A percentile compares a stretch with the other conserved stretches of the same genome.
phyloP scores from a whole-genome alignment of 2,329 filamentous ascomycete species.

The Geosmithia flava region DNA sequence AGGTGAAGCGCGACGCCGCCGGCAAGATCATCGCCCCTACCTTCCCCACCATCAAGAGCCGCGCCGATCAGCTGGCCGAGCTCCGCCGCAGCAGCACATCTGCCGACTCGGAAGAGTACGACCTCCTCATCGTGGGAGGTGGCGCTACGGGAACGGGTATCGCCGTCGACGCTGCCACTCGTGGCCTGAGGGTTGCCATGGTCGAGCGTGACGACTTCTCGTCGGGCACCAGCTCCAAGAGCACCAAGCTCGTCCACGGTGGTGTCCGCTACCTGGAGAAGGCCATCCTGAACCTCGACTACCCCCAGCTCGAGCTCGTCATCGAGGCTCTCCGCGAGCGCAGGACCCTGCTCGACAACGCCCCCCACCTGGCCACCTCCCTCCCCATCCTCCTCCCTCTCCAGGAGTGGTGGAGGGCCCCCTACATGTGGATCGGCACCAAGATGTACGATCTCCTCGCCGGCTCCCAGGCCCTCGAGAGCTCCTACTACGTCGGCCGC shows the following conservation, averaged over 20 bases:
- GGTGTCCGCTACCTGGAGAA: constrained; percentile 80
- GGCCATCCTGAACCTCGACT: constrained; percentile 75
- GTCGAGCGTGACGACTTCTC: constrained; percentile 79
- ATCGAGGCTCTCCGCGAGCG: constrained; percentile 73
- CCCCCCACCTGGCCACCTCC: constrained; percentile 69
- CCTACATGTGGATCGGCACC: constrained; percentile 58
- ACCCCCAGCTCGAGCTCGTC: constrained; percentile 70
- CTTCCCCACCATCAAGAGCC: constrained; percentile 20
- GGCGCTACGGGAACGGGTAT: constrained; percentile 73
- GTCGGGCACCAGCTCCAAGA: constrained; percentile 73
- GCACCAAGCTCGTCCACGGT: constrained; percentile 77
- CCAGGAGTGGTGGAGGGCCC: constrained; percentile 73
- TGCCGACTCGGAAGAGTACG: constrained; percentile 43
- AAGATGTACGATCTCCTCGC: constrained; percentile 76
- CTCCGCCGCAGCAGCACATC: constrained; percentile 17
- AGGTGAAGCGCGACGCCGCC: constrained; percentile 19
- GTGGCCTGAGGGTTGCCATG: constrained; percentile 67
- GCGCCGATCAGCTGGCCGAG: constrained; percentile 25
- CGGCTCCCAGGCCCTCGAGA: constrained; percentile 71
- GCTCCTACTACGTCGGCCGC: constrained; percentile 69
- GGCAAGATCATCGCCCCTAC: constrained; percentile 24
- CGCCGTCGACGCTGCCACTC: constrained; percentile 67
- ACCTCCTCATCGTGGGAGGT: constrained; percentile 67
- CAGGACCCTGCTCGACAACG: constrained; percentile 73
- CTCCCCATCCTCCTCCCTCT: constrained; percentile 76